Conservation (phyloP, 2,329 filamentous ascomycete genomes). For the Immersiporthe knoxdaviesiana region DNA sequence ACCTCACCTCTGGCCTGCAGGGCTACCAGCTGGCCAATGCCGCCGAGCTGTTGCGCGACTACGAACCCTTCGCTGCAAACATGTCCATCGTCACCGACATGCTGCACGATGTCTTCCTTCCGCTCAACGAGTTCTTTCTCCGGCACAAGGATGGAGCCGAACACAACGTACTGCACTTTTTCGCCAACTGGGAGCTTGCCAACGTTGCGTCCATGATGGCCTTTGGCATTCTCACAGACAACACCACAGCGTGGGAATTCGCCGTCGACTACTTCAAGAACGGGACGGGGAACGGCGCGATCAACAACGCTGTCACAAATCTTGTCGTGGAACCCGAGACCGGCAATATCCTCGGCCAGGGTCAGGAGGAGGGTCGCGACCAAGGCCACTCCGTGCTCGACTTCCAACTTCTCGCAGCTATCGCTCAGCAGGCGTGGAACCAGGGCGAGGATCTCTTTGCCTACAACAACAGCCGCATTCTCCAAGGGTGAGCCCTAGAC, state of each 20-base stretch:
- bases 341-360: conserved; percentile 41
- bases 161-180: conserved; percentile 41
- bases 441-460: conserved; percentile 27
- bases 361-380: conserved; percentile 48
- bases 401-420: conserved; percentile 43
- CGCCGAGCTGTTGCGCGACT: conserved; percentile 34
- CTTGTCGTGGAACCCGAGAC: conserved; percentile 37
- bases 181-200: conserved; percentile 50
- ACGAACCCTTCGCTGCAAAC: conserved; percentile 30
- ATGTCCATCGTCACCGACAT: conserved; percentile 36
- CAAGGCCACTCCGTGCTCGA: conserved; percentile 49
- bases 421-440: conserved; percentile 47
- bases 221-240: conserved; percentile 48
- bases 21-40: conserved; percentile 52
- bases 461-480: conserved; percentile 36
- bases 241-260: conserved; percentile 44
- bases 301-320: conserved; percentile 40
- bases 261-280: conserved; percentile 46
- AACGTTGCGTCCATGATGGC: conserved; percentile 45
- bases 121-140: conserved; percentile 45
- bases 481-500: conserved; percentile 20
- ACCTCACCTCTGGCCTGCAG: conserved; percentile 47
- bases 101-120: conserved; percentile 43
- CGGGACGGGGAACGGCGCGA: conserved; percentile 43
- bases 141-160: conserved; percentile 39